Base-by-base conservation (phyloP, 352 stramenopile species). In the Phytophthora rubi region DNA sequence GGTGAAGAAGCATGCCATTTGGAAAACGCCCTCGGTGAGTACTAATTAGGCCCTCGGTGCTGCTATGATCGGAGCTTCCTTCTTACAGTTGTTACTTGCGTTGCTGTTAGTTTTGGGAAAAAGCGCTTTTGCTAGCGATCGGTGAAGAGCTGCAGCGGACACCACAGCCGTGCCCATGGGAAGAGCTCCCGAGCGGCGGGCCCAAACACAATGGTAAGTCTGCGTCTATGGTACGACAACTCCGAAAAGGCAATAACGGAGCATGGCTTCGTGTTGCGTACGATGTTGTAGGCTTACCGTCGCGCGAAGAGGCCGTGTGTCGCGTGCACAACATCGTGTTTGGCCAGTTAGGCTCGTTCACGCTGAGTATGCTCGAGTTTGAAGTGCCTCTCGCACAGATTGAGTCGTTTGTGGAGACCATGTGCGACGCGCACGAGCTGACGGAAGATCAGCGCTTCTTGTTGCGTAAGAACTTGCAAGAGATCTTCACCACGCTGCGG, bases 301-400 rank as follows among this genome's bases (percentile, higher is more conserved):
- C 83, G 15, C 86, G 88, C 26, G 84, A 96, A 79, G 88, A 96
- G 65, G 88, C 88, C 18, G 88, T 96, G 39, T 85, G 78, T 23
- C 85, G 85, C 8, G 86, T 96, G 18, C 88, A 96, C 81, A 96
- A 96, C 59, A 96, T 96, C 48, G 86, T 96, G 61, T 96, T 96
- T 59, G 88, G 88, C 2, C 88, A 96, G 68, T 57, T 94, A 4
- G 88, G 86, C 2, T 96, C 86, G 23, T 96, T 94, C 68, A 96
- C 86, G 7, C 59, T 96, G 54, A 96, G 88, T 59, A 96, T 96
- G 88, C 85, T 94, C 45, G 86, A 96, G 74, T 94, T 96, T 35
- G 85, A 94, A 28, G 86, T 96, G 16, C 81, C 86, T 6, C 77
- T 93, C 39, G 49, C 74, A 10, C 84, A 96, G 61, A 94, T 96